A percentile compares a stretch with the other conserved stretches of the same genome.
Conservation (phyloP, 2,329 filamentous ascomycete species). For the Paraconiothyrium sp. region DNA sequence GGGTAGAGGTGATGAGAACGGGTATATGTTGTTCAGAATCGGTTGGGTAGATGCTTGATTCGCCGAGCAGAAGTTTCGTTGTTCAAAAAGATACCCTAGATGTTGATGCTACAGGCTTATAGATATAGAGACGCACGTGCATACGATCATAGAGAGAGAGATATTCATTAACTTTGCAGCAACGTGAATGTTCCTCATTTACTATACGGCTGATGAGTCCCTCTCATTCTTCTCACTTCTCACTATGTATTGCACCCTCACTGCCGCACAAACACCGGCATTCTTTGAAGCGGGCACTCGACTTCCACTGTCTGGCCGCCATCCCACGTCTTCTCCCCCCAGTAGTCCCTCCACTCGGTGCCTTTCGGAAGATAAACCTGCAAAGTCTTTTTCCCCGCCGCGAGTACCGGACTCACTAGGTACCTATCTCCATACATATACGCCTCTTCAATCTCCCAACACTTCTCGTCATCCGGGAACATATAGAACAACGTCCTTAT, state of each 20-base stretch:
- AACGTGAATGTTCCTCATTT: too few species aligned
- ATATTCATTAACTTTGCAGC: too few species aligned
- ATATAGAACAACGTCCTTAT: constrained; percentile 72
- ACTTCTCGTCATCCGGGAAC: constrained; percentile 64
- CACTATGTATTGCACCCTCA: not conserved
- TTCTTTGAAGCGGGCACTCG: constrained; percentile 56
- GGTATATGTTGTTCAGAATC: constrained; percentile 47
- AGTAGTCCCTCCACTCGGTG: constrained; percentile 56
- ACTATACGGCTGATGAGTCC: too few species aligned
- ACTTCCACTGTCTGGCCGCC: constrained; percentile 55
- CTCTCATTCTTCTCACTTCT: too few species aligned
- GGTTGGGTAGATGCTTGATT: constrained; percentile 31
- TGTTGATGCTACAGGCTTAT: constrained; percentile 4
- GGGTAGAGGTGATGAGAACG: constrained; percentile 46
- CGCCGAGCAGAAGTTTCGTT: not conserved
- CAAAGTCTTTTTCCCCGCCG: constrained; percentile 56
- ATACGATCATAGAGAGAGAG: not conserved
- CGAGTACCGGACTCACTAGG: constrained; percentile 65
- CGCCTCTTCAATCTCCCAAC: constrained; percentile 68
- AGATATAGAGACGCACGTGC: constrained; percentile 3
- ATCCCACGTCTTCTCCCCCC: constrained; percentile 42
- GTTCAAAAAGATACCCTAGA: constrained; percentile 9
- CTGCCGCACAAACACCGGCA: constrained; percentile 57
- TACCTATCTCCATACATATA: constrained; percentile 72
- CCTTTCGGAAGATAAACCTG: constrained; percentile 63